Base-by-base conservation (phyloP, 2,329 filamentous ascomycete genomes). In the Alternaria sp. region DNA sequence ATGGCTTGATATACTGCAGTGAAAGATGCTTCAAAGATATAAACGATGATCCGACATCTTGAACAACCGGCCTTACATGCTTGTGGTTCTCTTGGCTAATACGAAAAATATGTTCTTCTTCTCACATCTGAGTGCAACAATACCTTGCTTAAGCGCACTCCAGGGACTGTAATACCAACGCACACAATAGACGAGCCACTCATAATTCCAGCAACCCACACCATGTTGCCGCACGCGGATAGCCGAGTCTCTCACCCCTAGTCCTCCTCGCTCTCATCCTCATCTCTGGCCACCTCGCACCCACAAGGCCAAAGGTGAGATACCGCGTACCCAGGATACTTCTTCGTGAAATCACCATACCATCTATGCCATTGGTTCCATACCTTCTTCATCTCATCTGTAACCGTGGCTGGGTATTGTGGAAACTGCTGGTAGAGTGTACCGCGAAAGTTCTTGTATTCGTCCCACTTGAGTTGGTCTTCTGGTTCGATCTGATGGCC, bases 281-380 rank as follows among this genome's bases (percentile, higher is more conserved):
- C 59, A 3, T 54, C 63, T 4, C 40, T 28, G 1, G 57, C n/a
- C 44, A 62, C 62, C 45, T 59, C 58, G 54, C 73, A 76, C 3
- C 73, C 71, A 57, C 73, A 76, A 9, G 66, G 63, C 72, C 72
- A 76, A 14, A 69, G 50, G 32, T 66, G 50, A 5, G 27, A 51
- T 4, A 65, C 34, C 1, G 14, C 10, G 32, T 60, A 53, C 1
- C 73, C 71, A 9, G 62, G 64, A 34, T 73, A 76, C 53, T 65
- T 72, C 2, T 62, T 12, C 18, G 36, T 36, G 28, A 71, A 72
- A 9, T 36, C 27, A 4, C 2, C 14, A 32, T 67, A 67, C 60
- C 65, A 70, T 8, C 8, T 14, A 46, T 68, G 68, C n/a, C 55
- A 45, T 7, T 55, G 22, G 3, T 58, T 20, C 48, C 62, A 44